Evolutionary conservation across 371 early-diverging fungal species (phyloP), one percentile per base, ranked within the genome.

Genomic region (Polyrhizophydium stewartii): DNA sequence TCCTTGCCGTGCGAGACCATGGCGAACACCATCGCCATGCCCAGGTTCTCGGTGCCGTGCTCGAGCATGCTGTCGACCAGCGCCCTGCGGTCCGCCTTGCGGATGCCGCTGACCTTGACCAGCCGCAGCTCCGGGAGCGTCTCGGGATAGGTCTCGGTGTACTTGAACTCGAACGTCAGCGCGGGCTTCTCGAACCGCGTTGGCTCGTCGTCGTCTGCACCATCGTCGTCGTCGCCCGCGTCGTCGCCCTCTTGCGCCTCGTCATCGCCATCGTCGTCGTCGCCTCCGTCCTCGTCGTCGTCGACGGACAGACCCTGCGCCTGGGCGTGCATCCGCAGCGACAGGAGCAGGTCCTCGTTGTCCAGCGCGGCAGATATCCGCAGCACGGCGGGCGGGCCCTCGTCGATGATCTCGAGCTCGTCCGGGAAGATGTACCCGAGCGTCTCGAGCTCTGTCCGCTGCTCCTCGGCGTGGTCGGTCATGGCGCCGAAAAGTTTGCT

Each of bases 21-120:
- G 13, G 89, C 82, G 67, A 94, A 97, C 30, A 93, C 85, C 92
- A 93, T 91, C 32, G 85, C 92, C 93, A 94, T 94, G 24, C 97
- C 97, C 55, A 90, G 64, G 56, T 85, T 85, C 55, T 91, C 89
- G 52, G 32, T 17, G 61, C 77, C 75, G 75, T 84, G 85, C 27
- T 70, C 74, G 22, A 72, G 65, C 9, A 87, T 63, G 47, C 70
- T 73, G n/a, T 63, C 56, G 63, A 71, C 59, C 50, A 89, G 76
- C 55, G 70, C 64, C 41, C 75, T 66, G 33, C 70, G 63, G 46
- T 87, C 86, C 17, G 64, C 71, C 38, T 69, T 73, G 38, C 65
- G 65, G 22, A 82, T 63, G 7, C 68, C 70, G 6, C 58, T 63
- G 30, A 65, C 63, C 25, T 68, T 65, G 0, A 53, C 55, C 17